Conservation (phyloP, 2,329 filamentous ascomycete species). For the Claviceps digitariae region DNA sequence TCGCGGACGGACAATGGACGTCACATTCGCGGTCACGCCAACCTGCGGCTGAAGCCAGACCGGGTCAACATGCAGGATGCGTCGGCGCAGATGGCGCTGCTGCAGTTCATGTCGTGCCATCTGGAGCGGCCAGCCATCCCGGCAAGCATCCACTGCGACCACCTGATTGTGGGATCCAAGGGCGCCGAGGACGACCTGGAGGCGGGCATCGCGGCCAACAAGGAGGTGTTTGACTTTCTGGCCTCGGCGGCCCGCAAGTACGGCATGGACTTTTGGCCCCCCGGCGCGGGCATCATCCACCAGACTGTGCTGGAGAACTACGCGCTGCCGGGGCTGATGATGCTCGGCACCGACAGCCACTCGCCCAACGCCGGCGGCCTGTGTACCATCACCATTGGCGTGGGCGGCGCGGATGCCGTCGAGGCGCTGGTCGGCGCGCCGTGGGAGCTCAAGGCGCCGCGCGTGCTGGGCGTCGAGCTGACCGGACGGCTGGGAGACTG, state of each 20-base stretch:
- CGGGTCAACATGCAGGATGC: conserved; percentile 99
- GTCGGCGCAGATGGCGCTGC: conserved; percentile 91
- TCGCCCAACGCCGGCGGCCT: conserved; percentile 95
- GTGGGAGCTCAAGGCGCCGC: conserved; percentile 94
- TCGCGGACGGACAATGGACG: conserved; percentile 71
- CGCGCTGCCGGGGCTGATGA: conserved; percentile 92
- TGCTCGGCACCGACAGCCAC: conserved; percentile 95
- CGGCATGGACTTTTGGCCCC: conserved; percentile 92
- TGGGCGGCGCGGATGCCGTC: conserved; percentile 92
- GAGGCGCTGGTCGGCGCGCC: conserved; percentile 92
- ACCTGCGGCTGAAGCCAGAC: conserved; percentile 93
- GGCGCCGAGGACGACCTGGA: conserved; percentile 78
- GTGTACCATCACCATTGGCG: conserved; percentile 87
- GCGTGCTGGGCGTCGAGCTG: conserved; percentile 73
- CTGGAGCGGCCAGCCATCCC: conserved; percentile 82
- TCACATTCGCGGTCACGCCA: conserved; percentile 73
- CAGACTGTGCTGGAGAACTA: conserved; percentile 98
- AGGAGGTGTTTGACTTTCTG: conserved; percentile 94
- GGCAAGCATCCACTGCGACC: conserved; percentile 96
- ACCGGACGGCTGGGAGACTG: conserved; percentile 77
- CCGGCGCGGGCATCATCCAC: conserved; percentile 89
- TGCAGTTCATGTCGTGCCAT: conserved; percentile 98
- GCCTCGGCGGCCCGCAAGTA: conserved; percentile 86
- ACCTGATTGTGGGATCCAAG: conserved; percentile 92
- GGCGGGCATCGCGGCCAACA: conserved; percentile 77